A percentile compares a stretch with the other conserved stretches of the same genome.
phyloP scores from a whole-genome alignment of 2,329 filamentous ascomycete genomes.

The Aspergillus aculeatinus region DNA sequence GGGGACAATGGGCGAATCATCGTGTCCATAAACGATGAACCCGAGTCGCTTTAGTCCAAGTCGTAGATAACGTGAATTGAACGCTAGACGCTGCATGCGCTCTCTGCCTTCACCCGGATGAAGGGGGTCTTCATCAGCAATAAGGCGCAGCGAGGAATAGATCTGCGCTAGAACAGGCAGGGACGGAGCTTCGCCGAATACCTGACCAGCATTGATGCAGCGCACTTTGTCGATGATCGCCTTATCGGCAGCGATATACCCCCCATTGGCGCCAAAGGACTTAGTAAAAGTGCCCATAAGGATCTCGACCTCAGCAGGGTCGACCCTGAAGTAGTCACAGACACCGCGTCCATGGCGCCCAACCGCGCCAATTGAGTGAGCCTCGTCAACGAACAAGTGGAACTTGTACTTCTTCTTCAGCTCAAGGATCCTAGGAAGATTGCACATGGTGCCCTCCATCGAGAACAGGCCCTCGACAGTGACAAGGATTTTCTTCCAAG shows the following conservation, averaged over 20 bases:
- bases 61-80: constrained; percentile 93
- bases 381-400: constrained; percentile 88
- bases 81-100: constrained; percentile 86
- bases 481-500: constrained; percentile 97
- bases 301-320: constrained; percentile 81
- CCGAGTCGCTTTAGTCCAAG: constrained; percentile 91
- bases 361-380: constrained; percentile 88
- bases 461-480: constrained; percentile 94
- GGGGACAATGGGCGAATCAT: constrained; percentile 93
- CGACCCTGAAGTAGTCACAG: constrained; percentile 91
- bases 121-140: constrained; percentile 69
- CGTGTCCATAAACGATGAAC: constrained; percentile 90
- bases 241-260: constrained; percentile 87
- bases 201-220: constrained; percentile 75
- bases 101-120: constrained; percentile 86
- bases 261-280: constrained; percentile 93
- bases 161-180: constrained; percentile 89
- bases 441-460: constrained; percentile 97
- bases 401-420: constrained; percentile 96
- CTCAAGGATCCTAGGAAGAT: constrained; percentile 76
- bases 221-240: constrained; percentile 85
- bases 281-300: constrained; percentile 97
- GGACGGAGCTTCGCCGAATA: constrained; percentile 80
- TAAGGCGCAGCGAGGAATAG: constrained; percentile 75
- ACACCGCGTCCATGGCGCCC: constrained; percentile 87